These are phyloP conservation scores for Lactifluus hygrophoroides DNA, from an alignment of 768 basidiomycete genomes.

Conservation along the genomic window DNA sequence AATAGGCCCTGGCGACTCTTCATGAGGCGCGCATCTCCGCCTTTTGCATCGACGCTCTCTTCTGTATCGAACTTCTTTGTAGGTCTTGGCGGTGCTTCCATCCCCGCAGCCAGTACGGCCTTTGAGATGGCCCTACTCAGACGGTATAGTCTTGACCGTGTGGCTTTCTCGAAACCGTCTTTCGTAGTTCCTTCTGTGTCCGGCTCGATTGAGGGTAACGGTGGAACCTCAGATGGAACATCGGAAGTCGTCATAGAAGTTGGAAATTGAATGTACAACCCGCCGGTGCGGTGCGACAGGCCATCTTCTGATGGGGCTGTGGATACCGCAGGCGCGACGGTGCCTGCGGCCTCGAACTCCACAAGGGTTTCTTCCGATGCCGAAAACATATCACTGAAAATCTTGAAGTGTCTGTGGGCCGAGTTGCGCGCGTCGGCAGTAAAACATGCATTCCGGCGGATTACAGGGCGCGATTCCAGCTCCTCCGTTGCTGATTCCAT, in stretches of 20 bases:
- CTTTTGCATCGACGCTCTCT: not conserved
- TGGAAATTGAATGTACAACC: constrained; percentile 19
- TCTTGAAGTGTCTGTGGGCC: constrained; percentile 16
- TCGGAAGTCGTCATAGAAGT: constrained; percentile 3
- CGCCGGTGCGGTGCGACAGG: constrained; percentile 17
- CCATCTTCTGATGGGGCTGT: constrained; percentile 6
- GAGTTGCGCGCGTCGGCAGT: constrained; percentile 13
- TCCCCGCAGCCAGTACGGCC: constrained; percentile 21
- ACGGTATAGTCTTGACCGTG: constrained; percentile 10
- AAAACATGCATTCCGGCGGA: constrained; percentile 7
- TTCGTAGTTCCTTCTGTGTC: not conserved
- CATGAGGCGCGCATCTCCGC: not conserved
- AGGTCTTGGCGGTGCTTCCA: constrained; percentile 15
- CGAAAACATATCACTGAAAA: constrained; percentile 13
- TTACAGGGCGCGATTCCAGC: constrained; percentile 2
- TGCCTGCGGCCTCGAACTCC: constrained; percentile 1
- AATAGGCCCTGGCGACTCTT: constrained; percentile 15
- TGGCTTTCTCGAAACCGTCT: constrained; percentile 10
- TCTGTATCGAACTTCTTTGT: constrained; percentile 11
- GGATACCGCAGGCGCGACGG: not conserved
- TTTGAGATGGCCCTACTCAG: constrained; percentile 20
- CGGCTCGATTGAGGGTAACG: not conserved
- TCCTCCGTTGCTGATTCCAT: not conserved
- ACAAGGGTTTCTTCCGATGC: constrained; percentile 19
- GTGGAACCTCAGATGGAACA: not conserved